A percentile compares a stretch with the other conserved stretches of the same genome.
Conservation (phyloP, 1,139 yeast species). For the Hemisphaericaspora lyxosophila region DNA sequence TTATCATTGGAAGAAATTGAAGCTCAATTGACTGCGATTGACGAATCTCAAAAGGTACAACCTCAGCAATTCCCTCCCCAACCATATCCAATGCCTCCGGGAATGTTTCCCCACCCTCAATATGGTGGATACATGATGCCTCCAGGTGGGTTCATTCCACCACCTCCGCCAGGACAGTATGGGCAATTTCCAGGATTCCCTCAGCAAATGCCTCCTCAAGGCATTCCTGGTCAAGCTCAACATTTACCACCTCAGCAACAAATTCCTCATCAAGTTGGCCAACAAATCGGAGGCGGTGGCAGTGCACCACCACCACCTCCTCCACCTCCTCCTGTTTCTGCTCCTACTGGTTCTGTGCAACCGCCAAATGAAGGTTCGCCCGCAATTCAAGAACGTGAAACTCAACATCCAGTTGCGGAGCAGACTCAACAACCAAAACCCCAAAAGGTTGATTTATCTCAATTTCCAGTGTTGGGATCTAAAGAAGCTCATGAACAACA, state of each 20-base stretch:
- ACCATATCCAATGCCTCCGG: conserved; percentile 34
- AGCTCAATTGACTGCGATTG: conserved; percentile 62
- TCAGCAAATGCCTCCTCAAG: conserved; percentile 24
- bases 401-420: conserved; percentile 4
- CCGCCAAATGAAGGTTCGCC: conserved; percentile 10
- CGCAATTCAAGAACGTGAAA: conserved; percentile 9
- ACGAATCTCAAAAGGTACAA: conserved; percentile 27
- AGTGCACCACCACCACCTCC: conserved; percentile 17
- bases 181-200: conserved; percentile 33
- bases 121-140: conserved; percentile 44
- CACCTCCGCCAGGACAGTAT: conserved; percentile 25
- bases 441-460: conserved; percentile 41
- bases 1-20: conserved; percentile 75
- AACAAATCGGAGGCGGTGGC: too few species aligned
- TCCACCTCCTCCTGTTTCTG: conserved; percentile 15
- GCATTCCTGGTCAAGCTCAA: conserved; percentile 9
- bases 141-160: conserved; percentile 40
- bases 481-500: conserved; percentile 27
- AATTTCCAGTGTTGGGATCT: conserved; percentile 53
- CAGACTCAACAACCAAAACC: conserved; percentile 14
- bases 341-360: conserved; percentile 12
- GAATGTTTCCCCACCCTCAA: conserved; percentile 39
- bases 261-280: conserved; percentile 17
- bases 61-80: conserved; percentile 23
- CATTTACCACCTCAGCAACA: conserved; percentile 16